These are phyloP conservation scores for Colletotrichum tropicicola DNA, from an alignment of 2,329 filamentous ascomycete genomes.

Conservation along the genomic window DNA sequence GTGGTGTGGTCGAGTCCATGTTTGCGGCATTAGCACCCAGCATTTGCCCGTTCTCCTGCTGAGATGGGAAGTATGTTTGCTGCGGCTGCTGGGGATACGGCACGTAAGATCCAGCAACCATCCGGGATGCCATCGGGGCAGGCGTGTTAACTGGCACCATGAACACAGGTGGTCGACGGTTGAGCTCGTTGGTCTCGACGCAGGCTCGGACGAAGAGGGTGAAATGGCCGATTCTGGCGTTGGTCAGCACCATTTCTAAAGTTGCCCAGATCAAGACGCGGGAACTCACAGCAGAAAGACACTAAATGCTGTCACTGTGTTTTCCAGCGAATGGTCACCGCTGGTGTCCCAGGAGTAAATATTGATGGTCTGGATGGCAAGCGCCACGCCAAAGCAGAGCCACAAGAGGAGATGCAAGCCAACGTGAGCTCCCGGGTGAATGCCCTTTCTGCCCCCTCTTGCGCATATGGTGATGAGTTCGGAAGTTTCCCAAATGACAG, in stretches of 20 bases:
- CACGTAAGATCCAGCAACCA: background rate
- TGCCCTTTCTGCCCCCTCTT: conserved; percentile 43
- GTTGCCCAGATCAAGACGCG: background rate
- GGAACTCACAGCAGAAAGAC: conserved; percentile 26
- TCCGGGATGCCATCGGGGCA: background rate
- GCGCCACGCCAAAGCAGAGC: conserved; percentile 40
- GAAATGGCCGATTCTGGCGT: conserved; percentile 45
- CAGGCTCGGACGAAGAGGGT: conserved; percentile 50
- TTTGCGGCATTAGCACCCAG: background rate
- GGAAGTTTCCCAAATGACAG: conserved; percentile 47
- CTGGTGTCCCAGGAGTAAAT: background rate
- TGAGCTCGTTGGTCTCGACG: conserved; percentile 45
- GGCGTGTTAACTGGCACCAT: conserved; percentile 12
- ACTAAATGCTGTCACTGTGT: conserved; percentile 32
- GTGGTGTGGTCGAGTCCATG: background rate
- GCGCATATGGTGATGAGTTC: conserved; percentile 48
- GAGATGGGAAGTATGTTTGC: background rate
- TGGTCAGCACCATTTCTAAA: background rate
- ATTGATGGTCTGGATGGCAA: conserved; percentile 34
- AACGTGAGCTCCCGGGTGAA: conserved; percentile 55
- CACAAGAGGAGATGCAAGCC: conserved; percentile 52
- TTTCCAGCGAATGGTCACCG: background rate
- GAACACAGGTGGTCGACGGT: conserved; percentile 29
- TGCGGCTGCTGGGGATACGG: background rate
- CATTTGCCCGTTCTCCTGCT: background rate